Evolutionary conservation across 1,284 basidiomycete genomes (phyloP).

Genomic region (Tilletia setariae): DNA sequence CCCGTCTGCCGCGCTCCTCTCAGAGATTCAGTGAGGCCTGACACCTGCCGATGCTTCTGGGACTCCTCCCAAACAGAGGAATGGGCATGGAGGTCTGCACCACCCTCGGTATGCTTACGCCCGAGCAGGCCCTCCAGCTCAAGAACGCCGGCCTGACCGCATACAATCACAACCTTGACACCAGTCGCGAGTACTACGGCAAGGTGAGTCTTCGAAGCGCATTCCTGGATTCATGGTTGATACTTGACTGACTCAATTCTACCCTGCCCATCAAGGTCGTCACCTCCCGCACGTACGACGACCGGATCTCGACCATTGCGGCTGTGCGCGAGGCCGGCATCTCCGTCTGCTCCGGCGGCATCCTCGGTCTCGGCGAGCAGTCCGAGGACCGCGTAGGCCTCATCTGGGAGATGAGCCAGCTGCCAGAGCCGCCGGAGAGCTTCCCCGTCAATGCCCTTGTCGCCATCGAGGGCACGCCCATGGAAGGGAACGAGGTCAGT

Average conservation of each 20-base stretch:
- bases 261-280: slow-evolving; percentile 66
- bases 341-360: slow-evolving; percentile 94
- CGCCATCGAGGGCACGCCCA: slow-evolving; percentile 63
- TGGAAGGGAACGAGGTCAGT: slow-evolving; percentile 61
- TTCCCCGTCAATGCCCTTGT: slow-evolving; percentile 95
- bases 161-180: slow-evolving; percentile 98
- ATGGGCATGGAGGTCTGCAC: slow-evolving; percentile 75
- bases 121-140: slow-evolving; percentile 78
- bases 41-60: neutral
- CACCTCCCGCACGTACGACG: slow-evolving; percentile 90
- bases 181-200: slow-evolving; percentile 93
- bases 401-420: slow-evolving; percentile 84
- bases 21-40: too few species aligned
- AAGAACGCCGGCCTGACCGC: slow-evolving; percentile 95
- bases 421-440: slow-evolving; percentile 92
- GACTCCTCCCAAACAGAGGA: slow-evolving; percentile 29
- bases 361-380: slow-evolving; percentile 87
- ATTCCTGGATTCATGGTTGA: neutral
- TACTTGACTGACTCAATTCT: neutral
- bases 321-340: slow-evolving; percentile 92
- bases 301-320: slow-evolving; percentile 80
- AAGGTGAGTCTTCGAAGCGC: slow-evolving; percentile 60
- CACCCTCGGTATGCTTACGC: slow-evolving; percentile 90
- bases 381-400: slow-evolving; percentile 86
- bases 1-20: too few species aligned